Evolutionary conservation across 176 grass and related monocot genomes (phyloP), one percentile per base, ranked within the genome.

Genomic region (Eragrostis curvula): DNA sequence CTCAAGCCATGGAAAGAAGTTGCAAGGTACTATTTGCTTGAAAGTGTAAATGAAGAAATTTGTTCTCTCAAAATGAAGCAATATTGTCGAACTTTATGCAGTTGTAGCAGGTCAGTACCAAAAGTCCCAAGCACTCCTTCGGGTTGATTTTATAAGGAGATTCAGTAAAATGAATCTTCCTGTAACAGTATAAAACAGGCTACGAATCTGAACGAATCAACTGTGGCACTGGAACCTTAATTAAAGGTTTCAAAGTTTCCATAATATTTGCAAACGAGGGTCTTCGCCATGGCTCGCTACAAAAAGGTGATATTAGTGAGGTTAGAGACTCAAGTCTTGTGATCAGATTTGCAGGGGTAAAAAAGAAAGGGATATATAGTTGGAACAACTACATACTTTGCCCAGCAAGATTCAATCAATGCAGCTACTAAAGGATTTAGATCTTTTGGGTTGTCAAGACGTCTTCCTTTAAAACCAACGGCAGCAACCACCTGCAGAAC

Each of bases 401-500:
- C 78, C 95, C 95, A 97, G 81, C 95, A 94, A 56, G 90, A 91
- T 42, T 94, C 92, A 43, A 94, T 94, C 50, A 97, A 91, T 73
- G 74, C 68, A 60, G 92, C 88, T 49, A 96, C 91, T 51, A 86
- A 82, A 86, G 93, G 89, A 87, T 95, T 98, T 45, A 99, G 70
- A 85, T 87, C 89, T 69, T 82, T 84, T 44, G 93, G 93, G 69
- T 96, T 91, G 40, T 99, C 96, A 78, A 95, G 88, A 45, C 96
- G 91, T 91, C 86, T 91, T 84, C 76, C 85, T 92, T 93, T 99
- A 84, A 99, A 99, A 16, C 96, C 93, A 52, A 99, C 93, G 77
- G 93, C 91, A 80, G 96, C 93, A 77, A 99, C 93, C 30, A 99
- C 96, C 96, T 98, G 84, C 20, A 21, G 52, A 71, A 74, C 30